These are phyloP conservation scores for Sarocladium kiliense DNA, from an alignment of 2,329 filamentous ascomycete species.

Conservation along the genomic window DNA sequence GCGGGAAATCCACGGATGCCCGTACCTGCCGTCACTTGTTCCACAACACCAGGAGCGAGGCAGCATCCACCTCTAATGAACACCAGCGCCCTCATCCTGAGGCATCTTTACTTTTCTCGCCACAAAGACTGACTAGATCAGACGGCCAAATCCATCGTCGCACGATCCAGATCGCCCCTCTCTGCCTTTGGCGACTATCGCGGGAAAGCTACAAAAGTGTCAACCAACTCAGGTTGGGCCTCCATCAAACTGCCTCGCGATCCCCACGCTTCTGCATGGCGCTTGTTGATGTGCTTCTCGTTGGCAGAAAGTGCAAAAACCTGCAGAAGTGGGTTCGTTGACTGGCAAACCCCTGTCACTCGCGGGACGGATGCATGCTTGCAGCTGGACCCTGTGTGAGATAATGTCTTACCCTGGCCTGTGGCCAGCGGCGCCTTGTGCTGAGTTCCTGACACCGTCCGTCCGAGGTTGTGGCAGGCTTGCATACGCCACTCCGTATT, in stretches of 20 bases:
- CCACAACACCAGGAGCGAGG: too few species aligned
- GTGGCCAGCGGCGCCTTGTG: background rate
- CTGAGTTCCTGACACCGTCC: background rate
- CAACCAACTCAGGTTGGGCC: background rate
- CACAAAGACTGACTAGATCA: background rate
- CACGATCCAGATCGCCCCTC: background rate
- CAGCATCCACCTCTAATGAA: too few species aligned
- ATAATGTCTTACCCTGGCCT: slow-evolving; percentile 1
- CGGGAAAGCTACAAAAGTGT: slow-evolving; percentile 1
- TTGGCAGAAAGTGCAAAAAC: background rate
- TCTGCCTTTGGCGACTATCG: slow-evolving; percentile 5
- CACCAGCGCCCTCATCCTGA: background rate
- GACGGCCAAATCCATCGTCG: background rate
- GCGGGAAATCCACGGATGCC: background rate
- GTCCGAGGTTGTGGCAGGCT: background rate
- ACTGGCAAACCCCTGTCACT: background rate
- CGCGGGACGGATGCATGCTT: background rate
- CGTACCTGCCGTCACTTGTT: background rate
- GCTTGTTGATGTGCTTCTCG: background rate
- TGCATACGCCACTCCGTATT: background rate
- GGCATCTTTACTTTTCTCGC: background rate
- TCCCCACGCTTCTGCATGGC: slow-evolving; percentile 7
- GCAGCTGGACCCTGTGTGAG: background rate
- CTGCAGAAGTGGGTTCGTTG: slow-evolving; percentile 7
- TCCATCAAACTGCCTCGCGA: background rate